Percentiles rank a stretch among this genome's conserved stretches.
Conservation (phyloP, 2,329 filamentous ascomycete genomes). For the Incumbomyces lentus region DNA sequence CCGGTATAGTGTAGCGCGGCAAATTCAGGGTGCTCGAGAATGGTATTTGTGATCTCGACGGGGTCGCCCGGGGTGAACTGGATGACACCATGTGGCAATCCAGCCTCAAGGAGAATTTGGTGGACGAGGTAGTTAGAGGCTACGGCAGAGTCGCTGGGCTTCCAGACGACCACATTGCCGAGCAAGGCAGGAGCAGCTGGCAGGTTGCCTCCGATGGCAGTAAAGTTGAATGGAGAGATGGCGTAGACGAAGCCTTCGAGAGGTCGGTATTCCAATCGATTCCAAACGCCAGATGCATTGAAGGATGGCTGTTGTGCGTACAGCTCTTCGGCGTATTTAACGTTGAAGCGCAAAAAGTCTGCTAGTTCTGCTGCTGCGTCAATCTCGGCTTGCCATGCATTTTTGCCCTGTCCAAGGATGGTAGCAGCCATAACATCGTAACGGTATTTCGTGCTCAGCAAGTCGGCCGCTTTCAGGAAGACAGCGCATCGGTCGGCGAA, state of each 20-base stretch:
- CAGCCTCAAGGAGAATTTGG: slow-evolving; percentile 77
- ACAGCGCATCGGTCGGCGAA: slow-evolving; percentile 86
- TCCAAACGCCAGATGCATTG: slow-evolving; percentile 79
- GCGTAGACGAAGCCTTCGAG: slow-evolving; percentile 88
- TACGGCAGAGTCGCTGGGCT: slow-evolving; percentile 72
- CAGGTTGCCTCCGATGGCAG: slow-evolving; percentile 79
- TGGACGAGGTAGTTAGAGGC: slow-evolving; percentile 77
- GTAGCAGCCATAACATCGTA: slow-evolving; percentile 95
- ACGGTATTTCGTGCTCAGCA: slow-evolving; percentile 84
- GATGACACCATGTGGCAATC: slow-evolving; percentile 71
- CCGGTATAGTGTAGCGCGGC: slow-evolving; percentile 81
- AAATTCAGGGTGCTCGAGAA: slow-evolving; percentile 63
- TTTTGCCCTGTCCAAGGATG: slow-evolving; percentile 95
- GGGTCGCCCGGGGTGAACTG: slow-evolving; percentile 81
- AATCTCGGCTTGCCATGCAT: slow-evolving; percentile 98
- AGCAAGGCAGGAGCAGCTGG: slow-evolving; percentile 68
- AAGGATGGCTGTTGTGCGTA: slow-evolving; percentile 80
- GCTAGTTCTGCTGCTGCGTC: slow-evolving; percentile 84
- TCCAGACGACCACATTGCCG: slow-evolving; percentile 87
- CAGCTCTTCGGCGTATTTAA: slow-evolving; percentile 83
- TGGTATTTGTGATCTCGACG: slow-evolving; percentile 63
- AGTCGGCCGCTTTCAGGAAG: slow-evolving; percentile 90
- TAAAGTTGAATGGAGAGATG: slow-evolving; percentile 86
- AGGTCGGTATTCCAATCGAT: slow-evolving; percentile 70
- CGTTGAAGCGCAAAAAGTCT: slow-evolving; percentile 91